Conservation (phyloP, 306 rosid genomes). For the Cicer judaicum region DNA sequence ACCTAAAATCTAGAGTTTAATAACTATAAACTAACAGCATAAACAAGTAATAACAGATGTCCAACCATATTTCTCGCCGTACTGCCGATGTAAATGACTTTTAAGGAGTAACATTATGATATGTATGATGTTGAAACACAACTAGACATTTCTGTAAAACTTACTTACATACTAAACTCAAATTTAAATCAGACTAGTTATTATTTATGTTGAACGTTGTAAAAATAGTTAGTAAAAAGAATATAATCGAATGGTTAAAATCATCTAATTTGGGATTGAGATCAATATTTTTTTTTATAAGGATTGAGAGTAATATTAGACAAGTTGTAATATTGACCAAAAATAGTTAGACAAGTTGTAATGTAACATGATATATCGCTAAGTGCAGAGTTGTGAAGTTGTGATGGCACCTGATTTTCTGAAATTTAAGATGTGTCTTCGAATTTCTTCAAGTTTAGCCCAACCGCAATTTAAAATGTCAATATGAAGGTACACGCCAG, state of each 20-base stretch:
- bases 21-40: not conserved
- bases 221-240: not conserved
- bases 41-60: too few species aligned
- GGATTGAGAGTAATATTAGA: too few species aligned
- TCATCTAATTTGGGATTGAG: too few species aligned
- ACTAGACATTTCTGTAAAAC: not conserved
- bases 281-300: too few species aligned
- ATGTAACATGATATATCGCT: not conserved
- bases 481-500: constrained; percentile 81
- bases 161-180: not conserved
- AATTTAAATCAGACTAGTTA: not conserved
- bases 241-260: not conserved
- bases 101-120: not conserved
- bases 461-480: constrained; percentile 87
- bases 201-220: not conserved
- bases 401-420: constrained; percentile 71
- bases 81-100: not conserved
- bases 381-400: not conserved
- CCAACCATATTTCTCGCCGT: not conserved
- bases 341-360: too few species aligned
- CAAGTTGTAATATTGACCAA: too few species aligned
- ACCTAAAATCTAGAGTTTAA: not conserved
- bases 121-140: not conserved
- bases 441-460: constrained; percentile 95
- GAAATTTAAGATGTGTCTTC: constrained; percentile 81